Percentiles rank a stretch among this genome's conserved stretches.
Evolutionary conservation across 345 rosid genomes (phyloP).

Genomic region (Cardamine chenopodiifolia): DNA sequence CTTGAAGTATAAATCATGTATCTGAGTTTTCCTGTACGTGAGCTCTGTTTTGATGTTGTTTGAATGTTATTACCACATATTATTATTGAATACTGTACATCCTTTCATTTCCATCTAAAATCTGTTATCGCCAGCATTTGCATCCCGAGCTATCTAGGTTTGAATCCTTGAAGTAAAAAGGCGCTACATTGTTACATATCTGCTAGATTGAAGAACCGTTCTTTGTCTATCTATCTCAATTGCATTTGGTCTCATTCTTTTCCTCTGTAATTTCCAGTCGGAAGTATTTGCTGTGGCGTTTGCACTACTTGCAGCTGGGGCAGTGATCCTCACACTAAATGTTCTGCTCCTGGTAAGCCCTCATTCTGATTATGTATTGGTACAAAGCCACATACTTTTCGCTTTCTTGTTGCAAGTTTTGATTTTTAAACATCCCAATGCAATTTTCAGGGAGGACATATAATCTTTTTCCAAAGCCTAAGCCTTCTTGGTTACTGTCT

Average conservation of each 20-base stretch:
- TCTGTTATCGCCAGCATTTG: background rate
- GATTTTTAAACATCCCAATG: background rate
- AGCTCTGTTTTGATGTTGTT: background rate
- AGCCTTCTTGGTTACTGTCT: conserved; percentile 88
- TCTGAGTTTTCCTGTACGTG: background rate
- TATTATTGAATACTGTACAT: background rate
- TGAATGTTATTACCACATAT: background rate
- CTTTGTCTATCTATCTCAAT: background rate
- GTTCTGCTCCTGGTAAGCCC: conserved; percentile 82
- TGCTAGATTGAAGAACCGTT: background rate
- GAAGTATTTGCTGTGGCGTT: conserved; percentile 98
- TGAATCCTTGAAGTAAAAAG: background rate
- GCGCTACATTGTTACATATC: background rate
- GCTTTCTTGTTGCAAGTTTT: background rate
- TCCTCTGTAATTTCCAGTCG: conserved; percentile 56
- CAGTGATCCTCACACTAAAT: conserved; percentile 87
- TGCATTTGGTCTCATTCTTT: background rate
- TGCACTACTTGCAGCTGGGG: conserved; percentile 95
- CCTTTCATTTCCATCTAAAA: background rate
- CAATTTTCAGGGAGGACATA: conserved; percentile 76
- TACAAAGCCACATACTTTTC: background rate
- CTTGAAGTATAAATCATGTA: background rate
- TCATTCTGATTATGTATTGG: conserved; percentile 2
- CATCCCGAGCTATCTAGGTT: background rate
- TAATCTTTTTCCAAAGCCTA: conserved; percentile 85